Base-by-base conservation (phyloP, 345 rosid species). In the Hibiscus syriacus region DNA sequence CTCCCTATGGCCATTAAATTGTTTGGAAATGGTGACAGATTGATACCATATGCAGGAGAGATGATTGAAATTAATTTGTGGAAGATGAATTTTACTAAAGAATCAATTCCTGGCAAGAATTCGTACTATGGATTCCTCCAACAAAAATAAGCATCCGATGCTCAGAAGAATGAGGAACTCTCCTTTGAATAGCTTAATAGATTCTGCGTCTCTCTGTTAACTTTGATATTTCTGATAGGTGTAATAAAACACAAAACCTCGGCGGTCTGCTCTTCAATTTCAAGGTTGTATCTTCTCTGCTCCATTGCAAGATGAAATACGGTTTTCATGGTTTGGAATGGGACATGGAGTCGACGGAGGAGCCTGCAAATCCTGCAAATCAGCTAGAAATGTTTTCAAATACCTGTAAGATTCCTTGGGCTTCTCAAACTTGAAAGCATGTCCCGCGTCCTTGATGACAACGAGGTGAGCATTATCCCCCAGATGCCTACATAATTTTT, bases 371-470 rank as follows among this genome's bases (percentile, higher is more conserved):
- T 81, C 73, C 58, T 14, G 65, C 34, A 23, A 66, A 70, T 82
- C 77, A 0, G 79, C 2, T 6, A 87, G 86, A 69, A 89, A 92
- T 20, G 78, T 55, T 72, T 84, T 88, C 68, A 90, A 74, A 63
- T 65, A 82, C 75, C 59, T 81, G 68, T 52, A 2, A 68, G 22
- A 86, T 58, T 79, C 83, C 27, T 75, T 86, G 0, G 90, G 82
- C 69, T 75, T 84, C 77, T 92, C 95, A 0, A 77, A 25, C 29
- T 73, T 88, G 22, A 90, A 70, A 19, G 87, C 85, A 22, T 92
- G 98, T 17, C 92, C 96, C 0, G 87, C 80, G 3, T 75, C 76
- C 82, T 86, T 84, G 48, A 92, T 76, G 13, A 92, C 78, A 6
- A 54, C 82, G 2, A 92, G 82, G 59, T 72, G 68, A 2, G 82